These are phyloP conservation scores for Eimeria sp. DNA, from an alignment of 169 alveolate genomes.

Conservation along the genomic window DNA sequence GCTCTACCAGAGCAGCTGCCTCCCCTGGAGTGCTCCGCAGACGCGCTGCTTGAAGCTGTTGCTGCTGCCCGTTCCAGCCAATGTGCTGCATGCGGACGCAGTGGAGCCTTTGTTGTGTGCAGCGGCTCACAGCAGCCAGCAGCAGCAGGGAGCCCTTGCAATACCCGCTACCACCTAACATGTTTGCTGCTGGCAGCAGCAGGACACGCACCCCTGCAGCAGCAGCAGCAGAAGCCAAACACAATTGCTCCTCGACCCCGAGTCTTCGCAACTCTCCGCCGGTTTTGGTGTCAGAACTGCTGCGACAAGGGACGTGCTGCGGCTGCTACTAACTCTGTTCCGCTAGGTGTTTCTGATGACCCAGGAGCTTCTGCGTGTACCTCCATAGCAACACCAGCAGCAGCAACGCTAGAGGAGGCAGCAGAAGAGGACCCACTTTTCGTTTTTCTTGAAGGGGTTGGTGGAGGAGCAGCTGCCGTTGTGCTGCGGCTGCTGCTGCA, in stretches of 20 bases:
- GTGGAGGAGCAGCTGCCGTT: constrained; percentile 56
- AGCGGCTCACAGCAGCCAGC: background rate
- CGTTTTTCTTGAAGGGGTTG: constrained; percentile 59
- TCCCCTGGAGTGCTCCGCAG: constrained; percentile 65
- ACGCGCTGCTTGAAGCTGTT: constrained; percentile 35
- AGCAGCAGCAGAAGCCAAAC: constrained; percentile 58
- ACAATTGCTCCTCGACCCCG: constrained; percentile 12
- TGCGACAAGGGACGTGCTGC: constrained; percentile 55
- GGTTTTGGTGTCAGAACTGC: constrained; percentile 71
- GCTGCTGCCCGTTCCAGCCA: constrained; percentile 66
- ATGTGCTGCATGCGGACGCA: constrained; percentile 74
- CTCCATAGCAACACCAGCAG: background rate
- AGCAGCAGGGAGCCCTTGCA: constrained; percentile 29
- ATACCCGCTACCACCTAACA: constrained; percentile 42
- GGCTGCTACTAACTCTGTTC: constrained; percentile 39
- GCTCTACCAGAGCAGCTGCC: constrained; percentile 76
- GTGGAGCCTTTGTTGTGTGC: constrained; percentile 45
- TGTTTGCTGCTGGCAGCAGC: constrained; percentile 60
- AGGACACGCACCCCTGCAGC: constrained; percentile 36
- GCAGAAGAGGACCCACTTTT: constrained; percentile 68
- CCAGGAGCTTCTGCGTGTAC: background rate
- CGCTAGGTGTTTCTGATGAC: background rate
- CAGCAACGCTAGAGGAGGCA: constrained; percentile 42
- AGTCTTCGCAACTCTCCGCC: constrained; percentile 55
- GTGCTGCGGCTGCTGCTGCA: constrained; percentile 77